phyloP scores from a whole-genome alignment of 352 stramenopile species.

The Phytophthora cryptogea region DNA sequence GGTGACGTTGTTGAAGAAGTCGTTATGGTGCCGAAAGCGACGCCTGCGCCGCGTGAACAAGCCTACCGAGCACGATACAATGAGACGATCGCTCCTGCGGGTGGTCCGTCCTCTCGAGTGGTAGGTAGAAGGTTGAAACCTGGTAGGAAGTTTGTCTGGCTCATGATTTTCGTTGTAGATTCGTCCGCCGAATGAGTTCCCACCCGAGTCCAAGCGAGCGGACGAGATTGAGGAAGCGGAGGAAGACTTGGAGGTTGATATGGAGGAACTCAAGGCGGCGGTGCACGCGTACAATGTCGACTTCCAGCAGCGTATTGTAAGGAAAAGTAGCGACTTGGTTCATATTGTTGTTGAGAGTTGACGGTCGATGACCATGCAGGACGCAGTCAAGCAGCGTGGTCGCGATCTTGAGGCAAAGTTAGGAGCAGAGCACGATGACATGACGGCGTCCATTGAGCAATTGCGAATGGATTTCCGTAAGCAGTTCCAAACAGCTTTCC shows the following conservation, averaged over 20 bases:
- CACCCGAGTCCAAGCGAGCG: constrained; percentile 73
- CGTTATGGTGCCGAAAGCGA: not conserved
- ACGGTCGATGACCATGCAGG: constrained; percentile 28
- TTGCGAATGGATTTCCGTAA: constrained; percentile 48
- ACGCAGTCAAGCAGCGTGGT: constrained; percentile 71
- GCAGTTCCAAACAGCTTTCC: constrained; percentile 56
- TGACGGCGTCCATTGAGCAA: constrained; percentile 63
- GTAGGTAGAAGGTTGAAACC: constrained; percentile 14
- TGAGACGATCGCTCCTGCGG: constrained; percentile 56
- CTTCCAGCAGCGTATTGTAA: constrained; percentile 79
- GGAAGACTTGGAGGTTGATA: constrained; percentile 74
- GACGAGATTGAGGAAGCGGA: constrained; percentile 77
- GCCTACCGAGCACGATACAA: constrained; percentile 55
- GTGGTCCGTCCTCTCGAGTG: constrained; percentile 42
- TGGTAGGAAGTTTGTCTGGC: not conserved
- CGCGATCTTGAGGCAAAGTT: constrained; percentile 56
- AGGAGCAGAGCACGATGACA: constrained; percentile 54
- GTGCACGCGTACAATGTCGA: constrained; percentile 86
- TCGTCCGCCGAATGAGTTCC: constrained; percentile 61
- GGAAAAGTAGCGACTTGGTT: constrained; percentile 1
- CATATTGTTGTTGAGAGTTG: not conserved
- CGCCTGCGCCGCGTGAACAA: constrained; percentile 27
- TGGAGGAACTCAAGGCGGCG: constrained; percentile 79
- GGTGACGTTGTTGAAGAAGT: constrained; percentile 1
- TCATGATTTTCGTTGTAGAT: constrained; percentile 36